A percentile compares a stretch with the other conserved stretches of the same genome.
Evolutionary conservation across 1,284 basidiomycete species (phyloP).

Genomic region (Apiotrichum brassicae): DNA sequence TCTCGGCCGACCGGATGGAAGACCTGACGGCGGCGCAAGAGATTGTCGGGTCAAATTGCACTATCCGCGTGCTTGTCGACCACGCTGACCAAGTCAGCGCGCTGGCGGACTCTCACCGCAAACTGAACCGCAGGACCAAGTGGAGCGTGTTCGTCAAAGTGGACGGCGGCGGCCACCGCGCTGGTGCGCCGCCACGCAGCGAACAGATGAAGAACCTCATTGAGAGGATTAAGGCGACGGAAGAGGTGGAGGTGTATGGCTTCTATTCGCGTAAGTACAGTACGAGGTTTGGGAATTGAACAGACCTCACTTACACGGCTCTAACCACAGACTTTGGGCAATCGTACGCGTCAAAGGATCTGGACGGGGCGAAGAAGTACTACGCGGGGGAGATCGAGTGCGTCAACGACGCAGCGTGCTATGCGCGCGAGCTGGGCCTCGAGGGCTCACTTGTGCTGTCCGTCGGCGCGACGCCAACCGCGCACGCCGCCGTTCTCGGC

Average conservation of each 20-base stretch:
- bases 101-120: slow-evolving; percentile 52
- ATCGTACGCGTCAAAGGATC: slow-evolving; percentile 64
- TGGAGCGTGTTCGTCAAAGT: slow-evolving; percentile 79
- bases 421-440: slow-evolving; percentile 50
- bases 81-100: slow-evolving; percentile 63
- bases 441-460: slow-evolving; percentile 58
- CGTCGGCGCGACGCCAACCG: slow-evolving; percentile 77
- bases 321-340: slow-evolving; percentile 46
- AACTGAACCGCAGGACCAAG: slow-evolving; percentile 39
- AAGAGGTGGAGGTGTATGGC: slow-evolving; percentile 59
- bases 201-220: slow-evolving; percentile 57
- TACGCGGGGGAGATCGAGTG: slow-evolving; percentile 66
- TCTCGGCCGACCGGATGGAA: slow-evolving; percentile 62
- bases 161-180: slow-evolving; percentile 72
- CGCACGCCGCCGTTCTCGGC: slow-evolving; percentile 55
- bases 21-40: slow-evolving; percentile 61
- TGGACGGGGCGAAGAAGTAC: slow-evolving; percentile 58
- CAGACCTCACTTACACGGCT: neutral
- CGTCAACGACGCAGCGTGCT: slow-evolving; percentile 60
- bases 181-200: slow-evolving; percentile 61
- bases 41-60: slow-evolving; percentile 54
- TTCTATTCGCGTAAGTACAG: slow-evolving; percentile 62
- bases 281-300: too few species aligned
- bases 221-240: slow-evolving; percentile 47
- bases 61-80: slow-evolving; percentile 66